Percentiles rank a stretch among this genome's conserved stretches.
Conservation (phyloP, 192 early-diverging fungal species). For the Backusella morwellensis region DNA sequence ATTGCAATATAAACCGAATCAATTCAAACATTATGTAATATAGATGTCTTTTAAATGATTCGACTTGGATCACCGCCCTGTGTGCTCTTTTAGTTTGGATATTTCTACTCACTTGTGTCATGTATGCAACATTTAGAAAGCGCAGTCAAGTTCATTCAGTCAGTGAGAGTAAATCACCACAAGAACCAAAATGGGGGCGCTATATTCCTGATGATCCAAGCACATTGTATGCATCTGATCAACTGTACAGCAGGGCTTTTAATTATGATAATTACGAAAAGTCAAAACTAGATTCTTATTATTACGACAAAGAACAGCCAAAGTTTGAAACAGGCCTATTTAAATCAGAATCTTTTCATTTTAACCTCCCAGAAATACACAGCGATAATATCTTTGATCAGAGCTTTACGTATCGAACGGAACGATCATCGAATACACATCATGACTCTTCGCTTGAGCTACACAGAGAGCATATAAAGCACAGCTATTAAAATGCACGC, state of each 20-base stretch:
- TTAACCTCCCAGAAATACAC: constrained; percentile 5
- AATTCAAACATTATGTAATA: not conserved
- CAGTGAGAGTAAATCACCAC: not conserved
- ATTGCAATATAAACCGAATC: not conserved
- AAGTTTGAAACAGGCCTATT: constrained; percentile 2
- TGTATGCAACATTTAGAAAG: constrained; percentile 2
- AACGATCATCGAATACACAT: not conserved
- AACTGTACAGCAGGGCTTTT: not conserved
- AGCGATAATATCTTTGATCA: not conserved
- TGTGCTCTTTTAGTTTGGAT: not conserved
- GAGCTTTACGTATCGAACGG: not conserved
- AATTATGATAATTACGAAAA: constrained; percentile 5
- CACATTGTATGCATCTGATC: constrained; percentile 3
- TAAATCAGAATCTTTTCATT: constrained; percentile 5
- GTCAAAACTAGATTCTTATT: not conserved
- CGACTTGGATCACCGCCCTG: constrained; percentile 1
- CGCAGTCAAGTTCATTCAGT: not conserved
- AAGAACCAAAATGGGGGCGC: constrained; percentile 13
- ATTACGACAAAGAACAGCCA: constrained; percentile 3
- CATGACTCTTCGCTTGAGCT: not conserved
- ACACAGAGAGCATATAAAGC: constrained; percentile 2
- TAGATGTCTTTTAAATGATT: constrained; percentile 13
- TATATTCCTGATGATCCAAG: constrained; percentile 12
- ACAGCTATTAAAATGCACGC: not conserved
- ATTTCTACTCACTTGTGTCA: not conserved